These are phyloP conservation scores for Mortierella hygrophila DNA, from an alignment of 192 early-diverging fungal genomes.

Conservation along the genomic window DNA sequence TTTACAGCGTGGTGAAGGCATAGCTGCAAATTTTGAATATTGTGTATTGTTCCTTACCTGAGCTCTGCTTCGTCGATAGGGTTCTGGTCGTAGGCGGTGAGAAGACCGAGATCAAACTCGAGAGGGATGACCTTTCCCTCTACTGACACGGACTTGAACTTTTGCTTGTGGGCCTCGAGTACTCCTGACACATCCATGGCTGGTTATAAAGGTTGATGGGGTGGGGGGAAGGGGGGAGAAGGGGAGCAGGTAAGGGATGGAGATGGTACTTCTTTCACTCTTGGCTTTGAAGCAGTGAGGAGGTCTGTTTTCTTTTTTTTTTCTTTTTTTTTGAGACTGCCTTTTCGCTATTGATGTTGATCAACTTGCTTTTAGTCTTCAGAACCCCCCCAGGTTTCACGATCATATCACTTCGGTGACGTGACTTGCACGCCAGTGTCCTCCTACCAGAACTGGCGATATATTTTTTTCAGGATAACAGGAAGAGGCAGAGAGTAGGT, in stretches of 20 bases:
- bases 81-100: slow-evolving; percentile 87
- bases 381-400: too few species aligned
- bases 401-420: too few species aligned
- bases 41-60: slow-evolving; percentile 49
- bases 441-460: too few species aligned
- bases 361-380: neutral
- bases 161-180: slow-evolving; percentile 75
- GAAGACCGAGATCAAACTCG: slow-evolving; percentile 90
- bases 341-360: slow-evolving; percentile 3
- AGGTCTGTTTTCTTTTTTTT: slow-evolving; percentile 6
- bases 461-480: slow-evolving; percentile 7
- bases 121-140: slow-evolving; percentile 87
- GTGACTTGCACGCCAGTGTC: too few species aligned
- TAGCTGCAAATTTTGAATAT: neutral
- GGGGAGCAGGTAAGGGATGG: neutral
- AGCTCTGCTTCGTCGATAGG: slow-evolving; percentile 76
- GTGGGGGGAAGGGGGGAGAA: neutral
- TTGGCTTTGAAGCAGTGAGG: slow-evolving; percentile 1
- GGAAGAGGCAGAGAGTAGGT: neutral
- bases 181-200: slow-evolving; percentile 77
- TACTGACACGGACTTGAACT: slow-evolving; percentile 65
- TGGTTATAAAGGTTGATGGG: slow-evolving; percentile 20
- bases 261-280: neutral
- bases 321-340: slow-evolving; percentile 23
- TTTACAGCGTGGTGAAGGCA: neutral